A percentile compares a stretch with the other conserved stretches of the same genome.
Evolutionary conservation across 1,284 basidiomycete species (phyloP).

Genomic region (Stereum hirsutum): DNA sequence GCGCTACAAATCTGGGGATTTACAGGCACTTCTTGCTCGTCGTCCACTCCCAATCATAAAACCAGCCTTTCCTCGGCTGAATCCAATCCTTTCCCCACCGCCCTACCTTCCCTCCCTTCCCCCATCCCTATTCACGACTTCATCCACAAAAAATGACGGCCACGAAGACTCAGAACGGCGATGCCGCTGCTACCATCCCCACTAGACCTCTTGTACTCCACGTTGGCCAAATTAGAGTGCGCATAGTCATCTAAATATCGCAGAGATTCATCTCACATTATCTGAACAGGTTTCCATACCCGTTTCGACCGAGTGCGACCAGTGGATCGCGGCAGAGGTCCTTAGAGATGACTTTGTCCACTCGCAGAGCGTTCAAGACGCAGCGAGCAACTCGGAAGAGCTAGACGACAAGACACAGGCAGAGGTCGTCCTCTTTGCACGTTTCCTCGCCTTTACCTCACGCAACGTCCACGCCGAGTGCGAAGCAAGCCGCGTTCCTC

Average conservation of each 20-base stretch:
- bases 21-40: no score
- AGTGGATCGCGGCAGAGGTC: constrained; percentile 87
- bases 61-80: no score
- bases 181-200: constrained; percentile 7
- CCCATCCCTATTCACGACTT: neutral
- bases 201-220: constrained; percentile 12
- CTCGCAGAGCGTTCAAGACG: constrained; percentile 46
- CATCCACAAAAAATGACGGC: constrained; percentile 7
- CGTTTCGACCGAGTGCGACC: constrained; percentile 65
- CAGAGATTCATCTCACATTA: no score
- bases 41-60: no score
- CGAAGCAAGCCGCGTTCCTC: constrained; percentile 26
- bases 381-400: constrained; percentile 39
- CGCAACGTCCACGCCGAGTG: constrained; percentile 47
- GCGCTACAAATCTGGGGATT: no score
- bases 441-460: constrained; percentile 71
- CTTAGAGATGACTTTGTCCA: constrained; percentile 81
- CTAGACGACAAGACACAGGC: constrained; percentile 51
- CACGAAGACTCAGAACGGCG: constrained; percentile 5
- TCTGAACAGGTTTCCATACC: constrained; percentile 76
- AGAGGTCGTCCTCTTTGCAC: constrained; percentile 68
- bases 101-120: neutral
- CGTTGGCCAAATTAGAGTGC: constrained; percentile 13
- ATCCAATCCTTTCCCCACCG: no score
- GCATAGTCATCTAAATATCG: constrained; percentile 3